Conservation (phyloP, 2,329 filamentous ascomycete genomes). For the Colletotrichum zoysiae region DNA sequence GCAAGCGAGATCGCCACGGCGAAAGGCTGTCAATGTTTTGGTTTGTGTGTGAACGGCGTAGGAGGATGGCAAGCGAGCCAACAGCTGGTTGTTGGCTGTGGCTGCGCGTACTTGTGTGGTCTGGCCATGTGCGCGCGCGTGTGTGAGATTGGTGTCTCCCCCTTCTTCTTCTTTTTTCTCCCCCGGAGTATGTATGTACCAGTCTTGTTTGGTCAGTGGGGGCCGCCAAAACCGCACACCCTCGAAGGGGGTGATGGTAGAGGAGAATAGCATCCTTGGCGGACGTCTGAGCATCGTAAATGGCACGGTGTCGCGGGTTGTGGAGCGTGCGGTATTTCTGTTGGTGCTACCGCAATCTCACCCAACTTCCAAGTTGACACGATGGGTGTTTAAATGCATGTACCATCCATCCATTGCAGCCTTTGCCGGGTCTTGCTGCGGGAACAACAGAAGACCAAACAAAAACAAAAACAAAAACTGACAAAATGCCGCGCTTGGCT, state of each 20-base stretch:
- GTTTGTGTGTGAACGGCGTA: conserved; percentile 21
- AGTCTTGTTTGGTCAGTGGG: conserved; percentile 25
- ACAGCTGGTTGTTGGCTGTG: background rate
- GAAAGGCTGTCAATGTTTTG: conserved; percentile 20
- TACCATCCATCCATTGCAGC: conserved; percentile 21
- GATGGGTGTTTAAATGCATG: background rate
- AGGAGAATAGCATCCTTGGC: background rate
- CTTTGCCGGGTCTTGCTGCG: conserved; percentile 27
- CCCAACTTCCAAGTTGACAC: conserved; percentile 19
- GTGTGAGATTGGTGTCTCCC: background rate
- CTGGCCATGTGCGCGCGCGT: background rate
- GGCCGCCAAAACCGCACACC: background rate
- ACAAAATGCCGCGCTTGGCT: conserved; percentile 38
- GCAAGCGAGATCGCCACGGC: conserved; percentile 5
- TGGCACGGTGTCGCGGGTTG: conserved; percentile 24
- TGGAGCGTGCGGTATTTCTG: conserved; percentile 41
- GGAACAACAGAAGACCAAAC: conserved; percentile 12
- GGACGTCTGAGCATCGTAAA: conserved; percentile 22
- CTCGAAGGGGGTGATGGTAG: conserved; percentile 18
- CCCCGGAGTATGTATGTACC: conserved; percentile 16
- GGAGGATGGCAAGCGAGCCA: conserved; percentile 7
- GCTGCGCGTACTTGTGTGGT: conserved; percentile 5
- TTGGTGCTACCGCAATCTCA: conserved; percentile 30
- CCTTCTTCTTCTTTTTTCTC: background rate
- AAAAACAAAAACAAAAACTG: background rate